Conservation (phyloP, 768 basidiomycete genomes). For the Suillus clintonianus region DNA sequence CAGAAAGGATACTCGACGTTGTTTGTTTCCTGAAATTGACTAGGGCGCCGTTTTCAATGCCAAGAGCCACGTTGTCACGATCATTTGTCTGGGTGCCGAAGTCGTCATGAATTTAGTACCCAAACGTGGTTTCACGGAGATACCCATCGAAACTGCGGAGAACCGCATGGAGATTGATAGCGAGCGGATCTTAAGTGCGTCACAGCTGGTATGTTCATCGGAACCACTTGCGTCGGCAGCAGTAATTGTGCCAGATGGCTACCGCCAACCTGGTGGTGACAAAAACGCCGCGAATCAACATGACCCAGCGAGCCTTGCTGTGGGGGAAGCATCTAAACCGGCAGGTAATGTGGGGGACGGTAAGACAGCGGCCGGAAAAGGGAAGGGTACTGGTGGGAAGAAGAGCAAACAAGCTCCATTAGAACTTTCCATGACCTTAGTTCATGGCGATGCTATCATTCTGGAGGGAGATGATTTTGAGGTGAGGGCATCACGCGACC, state of each 20-base stretch:
- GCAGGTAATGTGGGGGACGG: neutral
- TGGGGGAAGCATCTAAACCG: neutral
- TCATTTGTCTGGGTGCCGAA: constrained; percentile 29
- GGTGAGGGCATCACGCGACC: constrained; percentile 27
- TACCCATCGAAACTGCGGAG: neutral
- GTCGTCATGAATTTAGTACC: constrained; percentile 24
- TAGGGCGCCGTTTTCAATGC: constrained; percentile 29
- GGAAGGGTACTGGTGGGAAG: constrained; percentile 16
- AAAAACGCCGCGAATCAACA: neutral
- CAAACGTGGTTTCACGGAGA: constrained; percentile 23
- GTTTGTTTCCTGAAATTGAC: neutral
- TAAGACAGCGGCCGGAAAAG: constrained; percentile 8
- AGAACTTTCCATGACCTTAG: constrained; percentile 33
- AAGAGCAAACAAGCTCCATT: constrained; percentile 18
- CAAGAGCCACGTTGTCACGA: constrained; percentile 16
- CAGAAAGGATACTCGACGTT: neutral
- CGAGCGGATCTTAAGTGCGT: constrained; percentile 7
- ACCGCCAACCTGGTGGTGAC: neutral
- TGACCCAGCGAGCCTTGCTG: neutral
- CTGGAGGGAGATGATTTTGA: constrained; percentile 42
- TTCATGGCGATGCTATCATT: constrained; percentile 41
- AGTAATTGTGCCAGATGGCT: neutral
- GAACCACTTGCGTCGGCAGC: neutral
- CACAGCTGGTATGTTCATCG: constrained; percentile 3
- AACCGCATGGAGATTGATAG: constrained; percentile 14